Evolutionary conservation across 768 basidiomycete genomes (phyloP).

Genomic region (Gymnopilus dilepis): DNA sequence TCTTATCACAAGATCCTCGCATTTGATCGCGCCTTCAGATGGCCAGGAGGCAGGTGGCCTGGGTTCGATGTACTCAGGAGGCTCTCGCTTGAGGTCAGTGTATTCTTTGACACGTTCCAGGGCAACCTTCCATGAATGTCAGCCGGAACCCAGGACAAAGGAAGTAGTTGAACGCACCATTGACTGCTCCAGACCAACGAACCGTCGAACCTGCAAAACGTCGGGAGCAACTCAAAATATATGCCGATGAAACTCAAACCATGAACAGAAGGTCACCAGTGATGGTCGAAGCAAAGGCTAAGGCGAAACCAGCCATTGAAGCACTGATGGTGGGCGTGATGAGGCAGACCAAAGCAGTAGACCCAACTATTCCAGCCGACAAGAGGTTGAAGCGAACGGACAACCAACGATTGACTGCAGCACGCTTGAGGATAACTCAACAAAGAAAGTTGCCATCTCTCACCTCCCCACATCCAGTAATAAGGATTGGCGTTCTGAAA

Average conservation of each 20-base stretch:
- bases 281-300: slow-evolving; percentile 83
- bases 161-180: slow-evolving; percentile 61
- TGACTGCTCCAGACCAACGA: slow-evolving; percentile 88
- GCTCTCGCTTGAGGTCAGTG: slow-evolving; percentile 76
- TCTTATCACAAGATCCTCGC: slow-evolving; percentile 76
- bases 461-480: slow-evolving; percentile 93
- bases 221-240: not conserved
- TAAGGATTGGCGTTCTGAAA: slow-evolving; percentile 66
- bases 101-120: slow-evolving; percentile 92
- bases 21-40: slow-evolving; percentile 64
- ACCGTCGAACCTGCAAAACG: slow-evolving; percentile 60
- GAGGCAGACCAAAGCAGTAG: slow-evolving; percentile 72
- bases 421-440: not conserved
- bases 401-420: slow-evolving; percentile 86
- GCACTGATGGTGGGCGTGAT: slow-evolving; percentile 76
- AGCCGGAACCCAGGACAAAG: not conserved
- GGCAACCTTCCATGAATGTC: slow-evolving; percentile 57
- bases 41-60: slow-evolving; percentile 85
- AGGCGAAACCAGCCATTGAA: slow-evolving; percentile 82
- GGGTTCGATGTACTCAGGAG: slow-evolving; percentile 84
- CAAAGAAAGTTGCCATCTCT: slow-evolving; percentile 15
- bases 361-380: slow-evolving; percentile 77
- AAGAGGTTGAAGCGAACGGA: slow-evolving; percentile 69
- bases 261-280: slow-evolving; percentile 58
- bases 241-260: not conserved